Evolutionary conservation across 2,329 filamentous ascomycete species (phyloP), one percentile per base, ranked within the genome.

Genomic region (Xylariaceae sp.): DNA sequence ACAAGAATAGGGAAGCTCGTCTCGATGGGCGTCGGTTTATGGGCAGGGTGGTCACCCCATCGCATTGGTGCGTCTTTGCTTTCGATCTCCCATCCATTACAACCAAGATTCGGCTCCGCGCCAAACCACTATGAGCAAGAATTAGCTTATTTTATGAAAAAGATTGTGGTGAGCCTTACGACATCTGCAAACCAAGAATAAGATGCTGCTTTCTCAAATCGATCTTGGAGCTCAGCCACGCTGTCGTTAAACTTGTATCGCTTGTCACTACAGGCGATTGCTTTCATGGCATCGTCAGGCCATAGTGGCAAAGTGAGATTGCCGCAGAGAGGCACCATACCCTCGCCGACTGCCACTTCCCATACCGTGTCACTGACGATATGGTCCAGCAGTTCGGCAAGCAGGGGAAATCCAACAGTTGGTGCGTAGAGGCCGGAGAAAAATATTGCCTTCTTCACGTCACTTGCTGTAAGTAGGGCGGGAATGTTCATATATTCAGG

Each of bases 1-100:
- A 85, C 82, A 6, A 87, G 74, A 28, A 87, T 73, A 0, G 85
- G 85, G 60, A 82, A 77, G 5, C 76, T 73, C 5, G 79, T 84
- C 23, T 77, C 73, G 58, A 74, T 74, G 14, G 67, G 67, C 29
- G 62, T 60, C 28, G 64, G 72, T 59, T 67, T 68, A 45, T 67
- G 65, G 24, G 47, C 65, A 19, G 71, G 68, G 39, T 69, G 65
- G 37, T 69, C 66, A 40, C 67, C 65, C 67, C 71, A 70, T 12
- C 65, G 60, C 66, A 73, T 71, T 8, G 69, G 69, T 6, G 69
- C 69, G 37, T 72, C 71, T 44, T 69, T 69, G 4, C 61, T 60
- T 24, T 73, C 68, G 47, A 71, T 71, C 11, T 63, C 63, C 73
- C 74, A 76, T 17, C 69, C 70, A 51, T 71, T 70, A 40, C 73